These are phyloP conservation scores for Boletus subcaerulescens DNA, from an alignment of 768 basidiomycete genomes.

Conservation along the genomic window DNA sequence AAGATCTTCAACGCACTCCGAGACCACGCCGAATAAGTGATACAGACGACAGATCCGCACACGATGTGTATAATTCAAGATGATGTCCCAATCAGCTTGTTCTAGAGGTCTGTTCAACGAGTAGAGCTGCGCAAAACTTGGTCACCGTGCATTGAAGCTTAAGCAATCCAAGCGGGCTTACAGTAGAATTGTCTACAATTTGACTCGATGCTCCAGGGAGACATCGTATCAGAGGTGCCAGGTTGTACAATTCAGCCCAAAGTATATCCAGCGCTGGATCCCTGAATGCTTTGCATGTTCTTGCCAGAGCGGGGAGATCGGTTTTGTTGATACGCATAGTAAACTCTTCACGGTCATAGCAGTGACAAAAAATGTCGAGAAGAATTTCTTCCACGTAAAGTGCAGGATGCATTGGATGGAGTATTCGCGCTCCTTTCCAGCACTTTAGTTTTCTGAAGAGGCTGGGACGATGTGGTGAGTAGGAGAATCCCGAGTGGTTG, in stretches of 20 bases:
- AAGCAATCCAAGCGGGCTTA: background rate
- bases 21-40: no score
- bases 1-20: background rate
- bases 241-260: background rate
- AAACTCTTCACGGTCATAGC: background rate
- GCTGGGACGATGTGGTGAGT: no score
- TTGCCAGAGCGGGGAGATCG: background rate
- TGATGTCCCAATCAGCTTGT: background rate
- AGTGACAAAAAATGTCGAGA: background rate
- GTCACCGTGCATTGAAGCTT: background rate
- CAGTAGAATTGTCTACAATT: no score
- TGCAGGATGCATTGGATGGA: background rate
- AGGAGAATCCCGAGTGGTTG: no score
- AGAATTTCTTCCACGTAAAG: background rate
- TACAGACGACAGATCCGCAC: background rate
- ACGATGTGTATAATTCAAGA: background rate
- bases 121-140: background rate
- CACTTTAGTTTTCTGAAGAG: no score
- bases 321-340: background rate
- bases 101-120: background rate
- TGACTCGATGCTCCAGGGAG: background rate
- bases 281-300: background rate
- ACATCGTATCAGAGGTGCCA: background rate
- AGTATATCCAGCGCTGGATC: background rate
- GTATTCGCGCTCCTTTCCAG: no score